Evolutionary conservation across 345 rosid species (phyloP), one percentile per base, ranked within the genome.

Genomic region (Aegle marmelos): DNA sequence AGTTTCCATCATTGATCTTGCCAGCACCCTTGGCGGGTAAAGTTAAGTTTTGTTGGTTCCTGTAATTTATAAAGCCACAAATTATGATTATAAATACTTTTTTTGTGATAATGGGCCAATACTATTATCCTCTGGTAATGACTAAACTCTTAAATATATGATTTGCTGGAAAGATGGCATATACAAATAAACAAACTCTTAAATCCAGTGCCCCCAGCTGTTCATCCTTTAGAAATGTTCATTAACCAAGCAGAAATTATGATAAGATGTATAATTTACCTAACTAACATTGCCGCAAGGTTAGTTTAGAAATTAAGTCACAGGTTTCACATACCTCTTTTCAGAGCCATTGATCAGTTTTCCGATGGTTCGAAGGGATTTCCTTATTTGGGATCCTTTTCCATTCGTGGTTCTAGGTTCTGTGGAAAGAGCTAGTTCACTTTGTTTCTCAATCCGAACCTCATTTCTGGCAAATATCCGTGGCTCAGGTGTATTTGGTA

Each of bases 341-440:
- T 96, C 97, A 13, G 93, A 86, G 56, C 97, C 97, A 83, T 85
- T 91, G 60, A 94, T 92, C 69, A 96, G 85, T 82, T 92, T 94
- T 76, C 97, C 98, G 7, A 96, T 94, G 48, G 89, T 91, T 76
- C 92, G 87, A 56, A 96, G 83, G 39, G 98, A 96, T 86, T 91
- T 94, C 81, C 95, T 86, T 61, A 94, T 86, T 45, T 94, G 93
- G 77, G 97, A 90, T 54, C 90, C 87, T 85, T 89, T 94, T 56
- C 92, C 92, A 67, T 74, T 87, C 56, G 89, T 71, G 30, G 76
- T 78, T 25, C 13, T 90, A 53, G 89, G 82, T 76, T 85, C 91
- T 62, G 87, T 73, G 63, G 88, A 73, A 86, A 86, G 41, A 50
- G 76, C 73, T 56, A 66, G 61, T 80, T 86, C 85, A 27, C 67